phyloP scores from a whole-genome alignment of 306 rosid genomes.

The Argentina anserina region DNA sequence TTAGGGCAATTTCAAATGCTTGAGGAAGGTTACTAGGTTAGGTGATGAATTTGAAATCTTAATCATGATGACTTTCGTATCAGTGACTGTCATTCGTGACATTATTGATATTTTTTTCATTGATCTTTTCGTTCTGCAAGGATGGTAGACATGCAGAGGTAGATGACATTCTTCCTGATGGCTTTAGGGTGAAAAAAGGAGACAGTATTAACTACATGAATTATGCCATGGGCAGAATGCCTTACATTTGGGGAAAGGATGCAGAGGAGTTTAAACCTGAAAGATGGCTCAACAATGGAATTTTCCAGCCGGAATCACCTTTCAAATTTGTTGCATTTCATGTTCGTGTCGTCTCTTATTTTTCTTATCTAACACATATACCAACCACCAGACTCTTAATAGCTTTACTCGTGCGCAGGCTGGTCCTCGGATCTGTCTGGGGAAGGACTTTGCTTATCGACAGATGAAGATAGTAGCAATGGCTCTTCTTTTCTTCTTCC shows the following conservation, averaged over 20 bases:
- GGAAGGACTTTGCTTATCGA: conserved; percentile 73
- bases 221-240: conserved; percentile 74
- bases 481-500: conserved; percentile 46
- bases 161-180: conserved; percentile 66
- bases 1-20: background rate
- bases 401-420: conserved; percentile 39
- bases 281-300: conserved; percentile 66
- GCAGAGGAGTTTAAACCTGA: conserved; percentile 56
- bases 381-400: background rate
- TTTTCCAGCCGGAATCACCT: conserved; percentile 59
- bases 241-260: conserved; percentile 67
- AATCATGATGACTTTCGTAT: background rate
- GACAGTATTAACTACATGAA: conserved; percentile 56
- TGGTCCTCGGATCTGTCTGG: conserved; percentile 69
- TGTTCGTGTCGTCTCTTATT: conserved; percentile 28
- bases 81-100: background rate
- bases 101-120: background rate
- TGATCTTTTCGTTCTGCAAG: conserved; percentile 26
- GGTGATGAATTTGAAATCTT: background rate
- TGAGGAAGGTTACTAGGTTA: background rate
- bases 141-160: conserved; percentile 54
- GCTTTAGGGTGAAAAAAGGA: conserved; percentile 52
- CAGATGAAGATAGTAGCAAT: conserved; percentile 70
- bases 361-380: background rate
- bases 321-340: conserved; percentile 76